A percentile compares a stretch with the other conserved stretches of the same genome.
Conservation (phyloP, 2,329 filamentous ascomycete species). For the Colletotrichum echinochloae region DNA sequence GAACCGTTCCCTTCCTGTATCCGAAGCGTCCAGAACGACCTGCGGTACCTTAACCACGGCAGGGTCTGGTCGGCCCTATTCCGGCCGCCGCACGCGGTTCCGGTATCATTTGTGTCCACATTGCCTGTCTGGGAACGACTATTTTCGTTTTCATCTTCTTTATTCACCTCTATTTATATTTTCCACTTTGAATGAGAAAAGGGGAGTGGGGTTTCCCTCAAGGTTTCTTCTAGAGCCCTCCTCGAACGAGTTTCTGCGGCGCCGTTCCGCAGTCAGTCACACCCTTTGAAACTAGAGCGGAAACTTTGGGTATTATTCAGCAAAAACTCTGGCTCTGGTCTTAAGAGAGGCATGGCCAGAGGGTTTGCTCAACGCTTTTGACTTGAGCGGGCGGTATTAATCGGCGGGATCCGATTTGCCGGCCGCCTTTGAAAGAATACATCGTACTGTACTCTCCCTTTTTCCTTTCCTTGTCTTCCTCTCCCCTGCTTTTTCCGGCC, state of each 20-base stretch:
- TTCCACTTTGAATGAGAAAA: background rate
- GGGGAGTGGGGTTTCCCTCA: conserved; percentile 10
- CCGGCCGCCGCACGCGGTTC: conserved; percentile 1
- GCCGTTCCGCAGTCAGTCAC: conserved; percentile 10
- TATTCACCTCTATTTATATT: background rate
- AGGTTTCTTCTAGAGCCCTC: conserved; percentile 26
- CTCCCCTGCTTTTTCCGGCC: background rate
- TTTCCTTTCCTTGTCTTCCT: too few relatives aligned
- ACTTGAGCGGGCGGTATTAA: background rate
- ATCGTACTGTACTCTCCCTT: too few relatives aligned
- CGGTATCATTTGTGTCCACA: conserved; percentile 10
- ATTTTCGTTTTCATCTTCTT: background rate
- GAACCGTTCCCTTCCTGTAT: conserved; percentile 7
- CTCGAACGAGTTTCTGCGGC: conserved; percentile 15
- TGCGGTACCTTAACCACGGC: conserved; percentile 11
- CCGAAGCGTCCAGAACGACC: conserved; percentile 21
- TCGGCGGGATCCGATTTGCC: conserved; percentile 1
- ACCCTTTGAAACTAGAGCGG: conserved; percentile 6
- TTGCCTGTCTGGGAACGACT: conserved; percentile 2
- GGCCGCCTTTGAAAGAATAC: background rate
- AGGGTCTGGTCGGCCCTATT: conserved; percentile 35
- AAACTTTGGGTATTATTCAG: background rate
- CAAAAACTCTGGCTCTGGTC: background rate
- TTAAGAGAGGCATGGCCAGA: background rate
- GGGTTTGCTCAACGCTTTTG: conserved; percentile 1